Evolutionary conservation across 2,329 filamentous ascomycete species (phyloP).

Genomic region (Pseudocercospora ulei): DNA sequence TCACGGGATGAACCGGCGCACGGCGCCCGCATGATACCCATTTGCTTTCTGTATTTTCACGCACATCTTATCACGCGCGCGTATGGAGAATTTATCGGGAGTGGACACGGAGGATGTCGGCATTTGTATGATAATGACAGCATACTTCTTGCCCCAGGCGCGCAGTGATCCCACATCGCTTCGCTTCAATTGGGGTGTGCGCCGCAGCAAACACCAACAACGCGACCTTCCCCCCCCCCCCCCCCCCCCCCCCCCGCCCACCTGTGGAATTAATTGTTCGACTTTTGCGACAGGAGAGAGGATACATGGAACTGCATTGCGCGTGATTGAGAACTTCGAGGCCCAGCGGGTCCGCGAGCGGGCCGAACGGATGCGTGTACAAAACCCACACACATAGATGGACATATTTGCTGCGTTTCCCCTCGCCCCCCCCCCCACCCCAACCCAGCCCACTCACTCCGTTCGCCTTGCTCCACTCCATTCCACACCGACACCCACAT

Average conservation of each 20-base stretch:
- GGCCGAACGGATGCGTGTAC: slow-evolving; percentile 7
- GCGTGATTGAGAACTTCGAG: background rate
- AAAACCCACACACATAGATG: slow-evolving; percentile 9
- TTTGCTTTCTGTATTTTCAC: slow-evolving; percentile 16
- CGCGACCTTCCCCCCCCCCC: no score
- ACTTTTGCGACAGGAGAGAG: slow-evolving; percentile 3
- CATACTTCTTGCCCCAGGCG: slow-evolving; percentile 8
- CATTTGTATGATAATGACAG: slow-evolving; percentile 11
- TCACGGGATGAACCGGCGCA: slow-evolving; percentile 23
- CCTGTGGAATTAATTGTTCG: no score
- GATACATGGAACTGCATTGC: slow-evolving; percentile 3
- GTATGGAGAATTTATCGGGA: slow-evolving; percentile 1
- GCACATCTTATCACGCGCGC: slow-evolving; percentile 6
- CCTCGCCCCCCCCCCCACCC: background rate
- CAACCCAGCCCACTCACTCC: background rate
- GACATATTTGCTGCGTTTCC: slow-evolving; percentile 9
- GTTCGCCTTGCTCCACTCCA: slow-evolving; percentile 1
- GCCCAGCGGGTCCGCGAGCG: background rate
- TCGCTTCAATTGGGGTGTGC: no score
- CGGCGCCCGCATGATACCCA: slow-evolving; percentile 24
- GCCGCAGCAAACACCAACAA: no score
- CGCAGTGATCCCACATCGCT: slow-evolving; percentile 4
- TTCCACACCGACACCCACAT: slow-evolving; percentile 7
- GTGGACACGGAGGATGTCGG: slow-evolving; percentile 4
- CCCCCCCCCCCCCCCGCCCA: no score